A percentile compares a stretch with the other conserved stretches of the same genome.
These are phyloP conservation scores for Hamamelis virginiana DNA, from an alignment of 164 flowering plant species.

Conservation along the genomic window DNA sequence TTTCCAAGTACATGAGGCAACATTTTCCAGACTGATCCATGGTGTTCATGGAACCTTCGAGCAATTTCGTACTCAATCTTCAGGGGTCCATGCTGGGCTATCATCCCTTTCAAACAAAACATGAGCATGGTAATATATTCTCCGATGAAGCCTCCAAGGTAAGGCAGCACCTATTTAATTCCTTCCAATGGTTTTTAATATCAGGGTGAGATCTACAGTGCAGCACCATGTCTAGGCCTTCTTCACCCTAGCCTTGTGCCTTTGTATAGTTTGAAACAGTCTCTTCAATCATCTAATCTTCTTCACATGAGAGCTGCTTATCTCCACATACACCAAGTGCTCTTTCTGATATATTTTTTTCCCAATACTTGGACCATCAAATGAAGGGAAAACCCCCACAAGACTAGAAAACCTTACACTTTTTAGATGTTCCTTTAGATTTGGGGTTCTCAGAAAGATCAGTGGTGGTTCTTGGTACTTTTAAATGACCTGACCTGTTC, in stretches of 20 bases:
- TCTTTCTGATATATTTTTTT: conserved; percentile 1
- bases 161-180: conserved; percentile 43
- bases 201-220: conserved; percentile 24
- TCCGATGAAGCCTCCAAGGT: conserved; percentile 44
- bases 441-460: no score
- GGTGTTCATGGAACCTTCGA: conserved; percentile 30
- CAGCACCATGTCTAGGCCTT: conserved; percentile 48
- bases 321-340: conserved; percentile 36
- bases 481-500: no score
- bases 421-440: conserved; percentile 15
- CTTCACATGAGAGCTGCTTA: conserved; percentile 44
- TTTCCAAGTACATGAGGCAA: conserved; percentile 48
- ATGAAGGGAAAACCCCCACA: conserved; percentile 39
- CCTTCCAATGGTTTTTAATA: conserved; percentile 41
- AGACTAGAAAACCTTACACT: conserved; percentile 37
- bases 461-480: no score
- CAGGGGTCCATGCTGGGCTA: conserved; percentile 44
- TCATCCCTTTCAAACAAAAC: conserved; percentile 50
- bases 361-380: conserved; percentile 6
- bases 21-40: conserved; percentile 55
- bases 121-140: conserved; percentile 55
- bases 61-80: conserved; percentile 46
- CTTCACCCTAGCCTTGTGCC: conserved; percentile 40
- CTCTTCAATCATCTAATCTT: conserved; percentile 39
- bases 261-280: conserved; percentile 40